phyloP scores from a whole-genome alignment of 2,329 filamentous ascomycete genomes.

The Aspergillus felis region DNA sequence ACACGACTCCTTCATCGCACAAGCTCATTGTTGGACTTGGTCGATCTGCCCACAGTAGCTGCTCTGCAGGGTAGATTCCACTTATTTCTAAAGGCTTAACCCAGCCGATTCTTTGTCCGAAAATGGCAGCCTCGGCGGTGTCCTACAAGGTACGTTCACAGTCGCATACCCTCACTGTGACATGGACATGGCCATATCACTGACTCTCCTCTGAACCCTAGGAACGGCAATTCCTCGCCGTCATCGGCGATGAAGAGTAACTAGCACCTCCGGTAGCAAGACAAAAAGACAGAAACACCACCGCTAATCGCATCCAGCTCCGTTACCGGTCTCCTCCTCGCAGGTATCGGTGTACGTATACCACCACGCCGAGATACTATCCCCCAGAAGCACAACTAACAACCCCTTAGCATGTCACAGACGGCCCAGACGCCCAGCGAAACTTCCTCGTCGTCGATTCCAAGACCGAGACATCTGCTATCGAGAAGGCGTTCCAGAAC shows the following conservation, averaged over 20 bases:
- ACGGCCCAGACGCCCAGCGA: constrained; percentile 83
- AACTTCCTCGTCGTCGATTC: constrained; percentile 96
- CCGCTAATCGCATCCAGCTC: constrained; percentile 59
- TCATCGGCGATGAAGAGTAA: constrained; percentile 89
- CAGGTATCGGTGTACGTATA: constrained; percentile 79
- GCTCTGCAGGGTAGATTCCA: neutral
- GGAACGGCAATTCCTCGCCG: constrained; percentile 92
- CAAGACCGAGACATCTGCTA: constrained; percentile 84
- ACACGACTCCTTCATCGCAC: constrained; percentile 4
- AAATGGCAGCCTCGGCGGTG: constrained; percentile 58
- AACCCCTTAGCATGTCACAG: constrained; percentile 74
- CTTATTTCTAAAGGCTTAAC: neutral
- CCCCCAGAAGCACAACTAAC: neutral
- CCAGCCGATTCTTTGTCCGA: constrained; percentile 9
- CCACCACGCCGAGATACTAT: neutral
- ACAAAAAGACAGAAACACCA: neutral
- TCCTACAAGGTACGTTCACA: constrained; percentile 48
- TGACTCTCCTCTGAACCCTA: constrained; percentile 39
- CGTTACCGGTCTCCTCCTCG: constrained; percentile 89
- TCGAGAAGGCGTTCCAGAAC: constrained; percentile 83
- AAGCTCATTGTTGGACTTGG: neutral
- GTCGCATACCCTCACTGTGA: constrained; percentile 3
- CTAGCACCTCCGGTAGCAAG: neutral
- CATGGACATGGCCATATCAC: constrained; percentile 12
- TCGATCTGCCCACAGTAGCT: too few relatives aligned